These are phyloP conservation scores for Theileria luwenshuni DNA, from an alignment of 169 alveolate genomes.

Conservation along the genomic window DNA sequence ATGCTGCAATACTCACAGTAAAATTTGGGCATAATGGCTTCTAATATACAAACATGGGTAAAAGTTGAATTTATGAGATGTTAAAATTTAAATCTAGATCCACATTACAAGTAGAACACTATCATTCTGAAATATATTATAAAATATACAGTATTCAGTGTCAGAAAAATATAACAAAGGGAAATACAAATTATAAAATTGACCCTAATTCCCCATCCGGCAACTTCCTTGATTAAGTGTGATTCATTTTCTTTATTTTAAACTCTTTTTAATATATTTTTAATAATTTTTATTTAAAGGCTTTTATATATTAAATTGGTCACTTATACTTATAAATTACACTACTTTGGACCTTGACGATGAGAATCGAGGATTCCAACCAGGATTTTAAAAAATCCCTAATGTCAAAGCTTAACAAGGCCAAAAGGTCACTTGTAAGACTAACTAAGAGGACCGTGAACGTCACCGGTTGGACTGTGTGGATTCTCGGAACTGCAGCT, in stretches of 20 bases:
- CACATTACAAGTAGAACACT: no score
- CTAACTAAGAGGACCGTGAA: slow-evolving; percentile 55
- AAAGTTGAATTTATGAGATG: no score
- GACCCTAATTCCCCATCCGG: slow-evolving; percentile 21
- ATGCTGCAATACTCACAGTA: slow-evolving; percentile 99
- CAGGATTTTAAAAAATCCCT: slow-evolving; percentile 10
- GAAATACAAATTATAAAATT: neutral
- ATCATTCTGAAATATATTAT: no score
- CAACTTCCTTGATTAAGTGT: neutral
- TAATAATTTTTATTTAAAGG: slow-evolving; percentile 6
- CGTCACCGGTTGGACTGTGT: slow-evolving; percentile 75
- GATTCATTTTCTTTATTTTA: neutral
- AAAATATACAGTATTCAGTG: no score
- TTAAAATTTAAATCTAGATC: no score
- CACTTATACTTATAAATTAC: neutral
- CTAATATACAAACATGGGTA: no score
- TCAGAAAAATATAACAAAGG: no score
- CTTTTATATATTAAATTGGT: neutral
- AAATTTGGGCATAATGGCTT: slow-evolving; percentile 94
- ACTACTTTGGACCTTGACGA: neutral
- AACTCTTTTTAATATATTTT: slow-evolving; percentile 4
- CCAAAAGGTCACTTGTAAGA: slow-evolving; percentile 40
- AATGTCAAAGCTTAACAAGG: slow-evolving; percentile 6
- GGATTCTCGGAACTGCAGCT: slow-evolving; percentile 79
- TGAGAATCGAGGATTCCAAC: slow-evolving; percentile 20